phyloP scores from a whole-genome alignment of 106 monocot genomes.

The Dendrobium catenatum region DNA sequence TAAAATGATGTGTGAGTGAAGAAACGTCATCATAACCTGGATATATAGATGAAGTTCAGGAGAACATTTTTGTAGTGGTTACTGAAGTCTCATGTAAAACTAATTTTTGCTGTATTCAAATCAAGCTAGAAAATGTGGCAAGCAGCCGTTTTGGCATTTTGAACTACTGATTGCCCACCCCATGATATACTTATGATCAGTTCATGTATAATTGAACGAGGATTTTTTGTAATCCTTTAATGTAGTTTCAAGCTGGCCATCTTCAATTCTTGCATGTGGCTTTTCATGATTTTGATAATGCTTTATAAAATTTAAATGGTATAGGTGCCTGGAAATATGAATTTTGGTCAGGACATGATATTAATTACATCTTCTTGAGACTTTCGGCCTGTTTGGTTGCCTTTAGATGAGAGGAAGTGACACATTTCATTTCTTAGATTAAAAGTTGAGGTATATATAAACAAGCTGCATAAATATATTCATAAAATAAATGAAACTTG shows the following conservation, averaged over 20 bases:
- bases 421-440: too few species aligned
- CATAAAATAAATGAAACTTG: too few species aligned
- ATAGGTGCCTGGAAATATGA: neutral
- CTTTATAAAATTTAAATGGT: neutral
- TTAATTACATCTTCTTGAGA: neutral
- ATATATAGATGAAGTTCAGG: neutral
- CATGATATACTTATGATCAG: neutral
- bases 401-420: too few species aligned
- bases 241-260: neutral
- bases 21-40: neutral
- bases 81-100: neutral
- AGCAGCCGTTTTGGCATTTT: neutral
- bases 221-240: neutral
- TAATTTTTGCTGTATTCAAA: conserved; percentile 2
- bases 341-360: neutral
- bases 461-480: too few species aligned
- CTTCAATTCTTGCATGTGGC: neutral
- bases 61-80: neutral
- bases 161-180: neutral
- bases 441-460: too few species aligned
- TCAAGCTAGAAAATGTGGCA: neutral
- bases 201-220: neutral
- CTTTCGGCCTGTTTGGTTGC: too few species aligned
- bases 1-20: neutral
- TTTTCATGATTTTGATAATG: neutral